phyloP scores from a whole-genome alignment of 345 rosid genomes.

The Camelina laxa region DNA sequence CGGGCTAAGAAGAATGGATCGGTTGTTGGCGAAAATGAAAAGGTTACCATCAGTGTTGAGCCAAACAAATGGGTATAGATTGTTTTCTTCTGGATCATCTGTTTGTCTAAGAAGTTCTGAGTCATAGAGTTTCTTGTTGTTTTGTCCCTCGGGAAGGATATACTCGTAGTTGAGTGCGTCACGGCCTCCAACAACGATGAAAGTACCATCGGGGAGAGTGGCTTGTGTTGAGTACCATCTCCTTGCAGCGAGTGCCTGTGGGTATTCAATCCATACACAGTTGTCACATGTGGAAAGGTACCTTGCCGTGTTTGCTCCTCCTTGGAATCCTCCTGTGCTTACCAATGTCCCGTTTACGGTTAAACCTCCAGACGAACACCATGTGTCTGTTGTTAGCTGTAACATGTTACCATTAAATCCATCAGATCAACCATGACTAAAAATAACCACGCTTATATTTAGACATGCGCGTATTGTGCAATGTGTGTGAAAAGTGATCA shows the following conservation, averaged over 20 bases:
- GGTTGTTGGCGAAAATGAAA: constrained; percentile 78
- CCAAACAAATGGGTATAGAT: constrained; percentile 76
- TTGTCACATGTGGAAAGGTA: constrained; percentile 41
- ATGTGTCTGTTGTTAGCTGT: constrained; percentile 80
- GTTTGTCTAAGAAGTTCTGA: constrained; percentile 60
- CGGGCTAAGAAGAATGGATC: constrained; percentile 69
- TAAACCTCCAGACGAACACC: constrained; percentile 98
- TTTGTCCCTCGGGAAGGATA: constrained; percentile 58
- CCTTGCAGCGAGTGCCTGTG: constrained; percentile 58
- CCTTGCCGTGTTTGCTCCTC: constrained; percentile 73
- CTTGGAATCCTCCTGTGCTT: constrained; percentile 72
- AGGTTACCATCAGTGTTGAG: constrained; percentile 84
- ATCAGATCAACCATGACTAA: constrained; percentile 7
- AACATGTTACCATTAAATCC: constrained; percentile 18
- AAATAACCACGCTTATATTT: too few species aligned
- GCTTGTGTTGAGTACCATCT: constrained; percentile 95
- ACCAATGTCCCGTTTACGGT: constrained; percentile 65
- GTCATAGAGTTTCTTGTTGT: constrained; percentile 45
- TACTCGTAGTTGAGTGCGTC: constrained; percentile 71
- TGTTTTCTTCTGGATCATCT: constrained; percentile 64
- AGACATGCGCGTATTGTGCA: too few species aligned
- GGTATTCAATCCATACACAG: constrained; percentile 69
- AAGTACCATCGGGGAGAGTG: constrained; percentile 64
- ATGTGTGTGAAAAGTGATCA: too few species aligned
- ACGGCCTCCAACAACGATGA: constrained; percentile 90